Conservation (phyloP, 345 rosid genomes). For the Citropsis articulata region DNA sequence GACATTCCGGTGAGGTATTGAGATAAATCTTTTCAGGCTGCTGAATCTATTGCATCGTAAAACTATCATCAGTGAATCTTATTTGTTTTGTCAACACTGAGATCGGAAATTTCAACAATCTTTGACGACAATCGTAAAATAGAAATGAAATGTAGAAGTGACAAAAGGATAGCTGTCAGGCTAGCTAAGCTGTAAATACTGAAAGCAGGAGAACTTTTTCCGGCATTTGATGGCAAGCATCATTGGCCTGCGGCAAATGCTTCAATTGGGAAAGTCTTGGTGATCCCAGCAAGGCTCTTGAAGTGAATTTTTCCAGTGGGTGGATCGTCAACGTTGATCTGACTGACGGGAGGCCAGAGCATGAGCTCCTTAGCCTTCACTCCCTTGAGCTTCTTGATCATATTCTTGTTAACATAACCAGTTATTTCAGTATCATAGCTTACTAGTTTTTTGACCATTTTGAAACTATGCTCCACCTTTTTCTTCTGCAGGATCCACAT, state of each 20-base stretch:
- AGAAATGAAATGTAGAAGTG: neutral
- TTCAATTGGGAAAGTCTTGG: constrained; percentile 52
- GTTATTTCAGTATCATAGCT: constrained; percentile 40
- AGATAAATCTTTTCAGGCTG: neutral
- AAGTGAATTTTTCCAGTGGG: constrained; percentile 51
- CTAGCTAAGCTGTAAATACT: neutral
- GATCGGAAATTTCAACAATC: neutral
- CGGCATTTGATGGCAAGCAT: neutral
- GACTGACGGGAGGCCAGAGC: constrained; percentile 50
- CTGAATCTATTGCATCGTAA: neutral
- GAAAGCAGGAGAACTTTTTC: neutral
- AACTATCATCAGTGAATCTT: neutral
- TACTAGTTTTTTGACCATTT: constrained; percentile 50
- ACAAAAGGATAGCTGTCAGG: neutral
- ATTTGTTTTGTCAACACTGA: neutral
- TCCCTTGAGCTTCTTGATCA: constrained; percentile 53
- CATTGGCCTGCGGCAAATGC: constrained; percentile 53
- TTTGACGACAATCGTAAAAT: neutral
- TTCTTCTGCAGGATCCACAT: constrained; percentile 58
- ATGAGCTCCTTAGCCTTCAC: constrained; percentile 58
- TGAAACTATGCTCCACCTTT: constrained; percentile 47
- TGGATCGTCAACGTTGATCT: constrained; percentile 38
- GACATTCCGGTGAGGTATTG: neutral
- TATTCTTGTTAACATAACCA: constrained; percentile 34
- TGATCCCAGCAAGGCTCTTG: constrained; percentile 57